A percentile compares a stretch with the other conserved stretches of the same genome.
Conservation (phyloP, 1,284 basidiomycete genomes). For the Cutaneotrichosporon cavernicola region DNA sequence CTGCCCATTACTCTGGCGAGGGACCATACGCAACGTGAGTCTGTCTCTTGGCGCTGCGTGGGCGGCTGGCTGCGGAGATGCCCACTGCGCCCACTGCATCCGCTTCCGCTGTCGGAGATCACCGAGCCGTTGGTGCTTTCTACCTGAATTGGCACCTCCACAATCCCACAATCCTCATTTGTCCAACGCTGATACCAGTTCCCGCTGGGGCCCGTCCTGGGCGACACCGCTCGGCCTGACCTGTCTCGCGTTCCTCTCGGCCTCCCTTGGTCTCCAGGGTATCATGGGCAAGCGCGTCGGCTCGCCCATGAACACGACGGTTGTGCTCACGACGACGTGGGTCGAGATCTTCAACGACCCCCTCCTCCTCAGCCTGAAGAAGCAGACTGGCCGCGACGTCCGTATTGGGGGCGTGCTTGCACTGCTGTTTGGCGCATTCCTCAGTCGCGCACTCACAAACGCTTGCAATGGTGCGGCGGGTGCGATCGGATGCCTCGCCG, state of each 20-base stretch:
- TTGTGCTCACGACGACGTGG: conserved; percentile 71
- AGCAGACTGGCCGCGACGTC: conserved; percentile 67
- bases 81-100: background rate
- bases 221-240: conserved; percentile 64
- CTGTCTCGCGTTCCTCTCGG: conserved; percentile 75
- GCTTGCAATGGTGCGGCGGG: conserved; percentile 21
- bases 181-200: conserved; percentile 32
- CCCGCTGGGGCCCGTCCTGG: conserved; percentile 63
- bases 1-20: conserved; percentile 61
- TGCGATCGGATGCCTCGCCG: conserved; percentile 64
- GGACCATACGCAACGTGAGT: conserved; percentile 53
- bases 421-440: conserved; percentile 73
- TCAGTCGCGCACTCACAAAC: conserved; percentile 61
- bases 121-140: background rate
- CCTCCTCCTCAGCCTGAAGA: conserved; percentile 60
- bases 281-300: conserved; percentile 74
- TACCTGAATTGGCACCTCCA: background rate
- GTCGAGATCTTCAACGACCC: conserved; percentile 81
- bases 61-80: background rate
- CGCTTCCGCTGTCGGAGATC: background rate
- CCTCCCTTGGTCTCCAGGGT: conserved; percentile 69
- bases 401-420: conserved; percentile 65
- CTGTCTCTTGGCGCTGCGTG: background rate
- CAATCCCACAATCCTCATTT: no score
- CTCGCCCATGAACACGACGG: conserved; percentile 65